Evolutionary conservation across 176 grass and related monocot species (phyloP).

Genomic region (Ensete ventricosum): DNA sequence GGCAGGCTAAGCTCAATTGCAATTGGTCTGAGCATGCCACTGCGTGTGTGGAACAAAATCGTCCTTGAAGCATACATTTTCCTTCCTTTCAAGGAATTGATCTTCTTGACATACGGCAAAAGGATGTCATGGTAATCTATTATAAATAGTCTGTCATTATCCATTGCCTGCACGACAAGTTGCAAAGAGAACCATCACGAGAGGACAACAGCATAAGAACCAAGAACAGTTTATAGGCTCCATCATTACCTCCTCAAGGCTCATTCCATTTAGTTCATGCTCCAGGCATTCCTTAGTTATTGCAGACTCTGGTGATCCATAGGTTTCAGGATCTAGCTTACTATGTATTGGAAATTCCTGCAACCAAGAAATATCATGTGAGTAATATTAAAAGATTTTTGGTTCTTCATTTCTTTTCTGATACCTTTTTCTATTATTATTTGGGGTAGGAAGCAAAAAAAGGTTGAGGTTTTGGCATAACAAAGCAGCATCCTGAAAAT

Average conservation of each 20-base stretch:
- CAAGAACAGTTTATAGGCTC: neutral
- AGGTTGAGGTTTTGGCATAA: neutral
- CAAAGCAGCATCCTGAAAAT: neutral
- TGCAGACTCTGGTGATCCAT: constrained; percentile 19
- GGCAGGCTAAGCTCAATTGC: constrained; percentile 61
- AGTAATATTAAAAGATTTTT: neutral
- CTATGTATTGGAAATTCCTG: constrained; percentile 25
- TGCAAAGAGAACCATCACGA: neutral
- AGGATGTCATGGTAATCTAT: constrained; percentile 69
- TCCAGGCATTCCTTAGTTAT: constrained; percentile 28
- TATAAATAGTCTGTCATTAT: constrained; percentile 49
- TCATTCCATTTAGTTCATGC: constrained; percentile 31
- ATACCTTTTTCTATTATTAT: neutral
- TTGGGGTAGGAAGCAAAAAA: neutral
- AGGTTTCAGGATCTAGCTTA: constrained; percentile 21
- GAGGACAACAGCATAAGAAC: neutral
- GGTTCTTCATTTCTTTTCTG: neutral
- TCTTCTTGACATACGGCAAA: constrained; percentile 47
- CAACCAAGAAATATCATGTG: constrained; percentile 6
- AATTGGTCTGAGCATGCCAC: constrained; percentile 40
- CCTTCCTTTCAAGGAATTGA: constrained; percentile 31
- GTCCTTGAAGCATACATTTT: constrained; percentile 58
- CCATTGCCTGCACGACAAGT: constrained; percentile 30
- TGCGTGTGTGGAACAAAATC: constrained; percentile 39
- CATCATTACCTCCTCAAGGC: constrained; percentile 28